Conservation (phyloP, 2,329 filamentous ascomycete genomes). For the Colletotrichum paranaense region DNA sequence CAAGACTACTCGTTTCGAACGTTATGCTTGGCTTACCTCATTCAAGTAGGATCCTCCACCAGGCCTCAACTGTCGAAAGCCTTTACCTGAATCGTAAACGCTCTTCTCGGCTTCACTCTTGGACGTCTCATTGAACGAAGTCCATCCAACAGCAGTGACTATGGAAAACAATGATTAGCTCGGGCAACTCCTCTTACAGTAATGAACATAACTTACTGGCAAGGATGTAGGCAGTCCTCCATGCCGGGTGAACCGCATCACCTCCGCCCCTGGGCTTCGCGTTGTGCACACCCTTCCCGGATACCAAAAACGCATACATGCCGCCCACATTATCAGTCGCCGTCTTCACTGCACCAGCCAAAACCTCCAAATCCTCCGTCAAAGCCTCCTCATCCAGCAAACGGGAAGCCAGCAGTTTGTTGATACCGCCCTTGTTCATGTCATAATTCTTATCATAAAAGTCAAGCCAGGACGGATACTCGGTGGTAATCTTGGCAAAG, state of each 20-base stretch:
- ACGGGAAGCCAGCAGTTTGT: conserved; percentile 54
- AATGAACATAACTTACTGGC: conserved; percentile 45
- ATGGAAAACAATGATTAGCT: conserved; percentile 14
- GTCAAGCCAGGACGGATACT: conserved; percentile 46
- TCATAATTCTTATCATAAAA: conserved; percentile 53
- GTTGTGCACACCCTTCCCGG: conserved; percentile 56
- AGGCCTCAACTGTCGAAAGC: conserved; percentile 42
- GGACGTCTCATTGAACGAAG: conserved; percentile 47
- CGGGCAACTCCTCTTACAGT: fast-evolving
- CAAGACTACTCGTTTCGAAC: too few relatives aligned
- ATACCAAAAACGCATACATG: conserved; percentile 52
- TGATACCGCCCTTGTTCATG: conserved; percentile 46
- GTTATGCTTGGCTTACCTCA: conserved; percentile 32
- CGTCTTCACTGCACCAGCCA: conserved; percentile 50
- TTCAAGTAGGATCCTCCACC: conserved; percentile 32
- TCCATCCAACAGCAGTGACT: conserved; percentile 44
- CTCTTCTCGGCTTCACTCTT: conserved; percentile 40
- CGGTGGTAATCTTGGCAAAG: conserved; percentile 32
- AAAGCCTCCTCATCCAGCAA: conserved; percentile 53
- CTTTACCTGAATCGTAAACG: conserved; percentile 44
- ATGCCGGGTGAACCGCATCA: conserved; percentile 61
- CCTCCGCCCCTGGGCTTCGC: conserved; percentile 56
- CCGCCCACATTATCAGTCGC: conserved; percentile 43
- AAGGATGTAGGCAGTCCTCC: conserved; percentile 53
- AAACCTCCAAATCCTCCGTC: conserved; percentile 45